phyloP scores from a whole-genome alignment of 2,329 filamentous ascomycete species.

The Alternaria sp. region DNA sequence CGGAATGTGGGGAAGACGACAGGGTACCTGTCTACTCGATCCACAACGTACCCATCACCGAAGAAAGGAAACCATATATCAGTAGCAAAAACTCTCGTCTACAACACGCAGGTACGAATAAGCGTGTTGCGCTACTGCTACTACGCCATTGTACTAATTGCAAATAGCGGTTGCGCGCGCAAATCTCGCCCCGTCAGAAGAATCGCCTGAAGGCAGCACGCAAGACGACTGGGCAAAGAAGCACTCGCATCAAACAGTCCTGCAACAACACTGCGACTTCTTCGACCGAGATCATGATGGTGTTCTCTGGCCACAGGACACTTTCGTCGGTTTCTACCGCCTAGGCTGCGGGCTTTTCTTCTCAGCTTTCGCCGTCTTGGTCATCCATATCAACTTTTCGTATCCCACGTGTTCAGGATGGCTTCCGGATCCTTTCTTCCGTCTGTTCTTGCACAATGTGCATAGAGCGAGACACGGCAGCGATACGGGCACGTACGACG shows the following conservation, averaged over 20 bases:
- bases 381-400: conserved; percentile 61
- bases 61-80: conserved; percentile 21
- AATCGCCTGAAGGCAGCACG: conserved; percentile 54
- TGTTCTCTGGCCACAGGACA: conserved; percentile 63
- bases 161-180: conserved; percentile 51
- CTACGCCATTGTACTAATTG: background rate
- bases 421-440: conserved; percentile 57
- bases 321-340: conserved; percentile 57
- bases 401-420: conserved; percentile 57
- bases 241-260: conserved; percentile 54
- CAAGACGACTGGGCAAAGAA: conserved; percentile 49
- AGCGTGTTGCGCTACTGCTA: background rate
- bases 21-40: conserved; percentile 16
- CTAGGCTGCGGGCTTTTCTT: conserved; percentile 58
- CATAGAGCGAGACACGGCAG: conserved; percentile 57
- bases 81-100: conserved; percentile 15
- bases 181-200: conserved; percentile 52
- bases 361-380: conserved; percentile 53
- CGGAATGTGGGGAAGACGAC: background rate
- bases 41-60: conserved; percentile 18
- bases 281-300: conserved; percentile 62
- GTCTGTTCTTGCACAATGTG: conserved; percentile 52
- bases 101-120: conserved; percentile 21
- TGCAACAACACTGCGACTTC: conserved; percentile 63
- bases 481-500: conserved; percentile 55